A percentile compares a stretch with the other conserved stretches of the same genome.
Evolutionary conservation across 371 early-diverging fungal species (phyloP).

Genomic region (Nematocida homosporus): DNA sequence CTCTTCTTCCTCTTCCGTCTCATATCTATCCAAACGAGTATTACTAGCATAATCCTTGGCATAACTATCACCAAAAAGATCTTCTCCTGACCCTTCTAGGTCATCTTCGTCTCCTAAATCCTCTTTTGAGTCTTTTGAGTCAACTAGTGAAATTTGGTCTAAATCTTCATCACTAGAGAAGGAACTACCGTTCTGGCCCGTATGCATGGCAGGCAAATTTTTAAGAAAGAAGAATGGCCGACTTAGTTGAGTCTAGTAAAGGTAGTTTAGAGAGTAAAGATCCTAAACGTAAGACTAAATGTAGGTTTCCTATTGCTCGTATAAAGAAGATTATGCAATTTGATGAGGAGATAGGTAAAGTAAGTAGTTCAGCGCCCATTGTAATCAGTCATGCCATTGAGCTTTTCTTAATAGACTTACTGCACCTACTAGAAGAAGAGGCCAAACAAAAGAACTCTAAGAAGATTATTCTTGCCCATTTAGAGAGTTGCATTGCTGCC

Average conservation of each 20-base stretch:
- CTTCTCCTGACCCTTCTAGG: constrained; percentile 13
- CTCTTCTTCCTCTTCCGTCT: constrained; percentile 23
- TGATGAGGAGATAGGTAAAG: constrained; percentile 99
- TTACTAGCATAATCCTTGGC: constrained; percentile 42
- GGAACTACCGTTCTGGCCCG: constrained; percentile 17
- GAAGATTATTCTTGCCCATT: constrained; percentile 33
- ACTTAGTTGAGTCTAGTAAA: background rate
- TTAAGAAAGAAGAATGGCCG: constrained; percentile 22
- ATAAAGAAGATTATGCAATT: constrained; percentile 98
- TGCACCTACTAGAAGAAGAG: constrained; percentile 37
- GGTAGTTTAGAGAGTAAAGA: constrained; percentile 40
- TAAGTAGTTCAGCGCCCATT: constrained; percentile 89
- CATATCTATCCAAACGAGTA: constrained; percentile 40
- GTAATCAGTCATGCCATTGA: constrained; percentile 76
- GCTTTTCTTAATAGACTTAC: constrained; percentile 63
- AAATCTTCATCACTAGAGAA: background rate
- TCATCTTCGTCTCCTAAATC: too few relatives aligned
- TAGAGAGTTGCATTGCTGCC: constrained; percentile 18
- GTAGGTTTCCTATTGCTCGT: constrained; percentile 72
- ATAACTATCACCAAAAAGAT: constrained; percentile 33
- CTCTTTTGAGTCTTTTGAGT: too few relatives aligned
- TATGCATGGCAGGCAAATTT: constrained; percentile 40
- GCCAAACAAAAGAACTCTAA: constrained; percentile 51
- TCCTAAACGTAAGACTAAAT: constrained; percentile 60
- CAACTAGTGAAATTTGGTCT: constrained; percentile 28